A percentile compares a stretch with the other conserved stretches of the same genome.
Conservation (phyloP, 2,329 filamentous ascomycete genomes). For the Arthrobotrys musiformis region DNA sequence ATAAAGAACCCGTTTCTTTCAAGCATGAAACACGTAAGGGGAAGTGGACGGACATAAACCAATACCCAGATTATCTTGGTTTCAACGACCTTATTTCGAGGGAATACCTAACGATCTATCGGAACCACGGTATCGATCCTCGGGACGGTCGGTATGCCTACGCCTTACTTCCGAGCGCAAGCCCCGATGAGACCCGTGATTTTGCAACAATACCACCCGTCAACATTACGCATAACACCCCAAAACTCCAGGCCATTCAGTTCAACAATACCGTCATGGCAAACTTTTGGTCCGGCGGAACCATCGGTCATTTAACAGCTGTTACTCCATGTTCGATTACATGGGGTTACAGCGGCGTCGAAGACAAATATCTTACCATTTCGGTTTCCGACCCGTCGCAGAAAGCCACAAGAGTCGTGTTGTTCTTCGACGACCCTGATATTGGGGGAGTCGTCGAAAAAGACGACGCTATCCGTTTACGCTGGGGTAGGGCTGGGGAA, state of each 20-base stretch:
- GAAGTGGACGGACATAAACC: conserved; percentile 55
- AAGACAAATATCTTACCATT: conserved; percentile 38
- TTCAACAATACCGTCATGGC: conserved; percentile 55
- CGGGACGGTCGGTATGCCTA: conserved; percentile 47
- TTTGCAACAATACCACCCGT: conserved; percentile 36
- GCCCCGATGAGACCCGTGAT: conserved; percentile 21
- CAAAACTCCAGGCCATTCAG: conserved; percentile 44
- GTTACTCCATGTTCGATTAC: conserved; percentile 50
- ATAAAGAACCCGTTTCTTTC: conserved; percentile 49
- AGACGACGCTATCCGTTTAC: conserved; percentile 62
- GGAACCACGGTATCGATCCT: conserved; percentile 53
- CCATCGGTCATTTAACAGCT: conserved; percentile 46
- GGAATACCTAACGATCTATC: conserved; percentile 55
- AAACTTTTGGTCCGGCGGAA: conserved; percentile 54
- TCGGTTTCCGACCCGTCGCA: conserved; percentile 49
- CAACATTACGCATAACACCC: conserved; percentile 44
- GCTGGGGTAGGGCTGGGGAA: conserved; percentile 42
- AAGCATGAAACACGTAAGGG: conserved; percentile 46
- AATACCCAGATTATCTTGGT: conserved; percentile 53
- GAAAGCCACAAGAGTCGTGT: conserved; percentile 30
- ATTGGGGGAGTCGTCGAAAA: conserved; percentile 68
- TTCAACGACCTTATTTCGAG: conserved; percentile 40
- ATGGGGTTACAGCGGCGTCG: conserved; percentile 44
- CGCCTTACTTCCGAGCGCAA: conserved; percentile 51
- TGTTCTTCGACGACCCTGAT: conserved; percentile 67